Evolutionary conservation across 768 basidiomycete genomes (phyloP).

Genomic region (Hortiboletus flavorubellus): DNA sequence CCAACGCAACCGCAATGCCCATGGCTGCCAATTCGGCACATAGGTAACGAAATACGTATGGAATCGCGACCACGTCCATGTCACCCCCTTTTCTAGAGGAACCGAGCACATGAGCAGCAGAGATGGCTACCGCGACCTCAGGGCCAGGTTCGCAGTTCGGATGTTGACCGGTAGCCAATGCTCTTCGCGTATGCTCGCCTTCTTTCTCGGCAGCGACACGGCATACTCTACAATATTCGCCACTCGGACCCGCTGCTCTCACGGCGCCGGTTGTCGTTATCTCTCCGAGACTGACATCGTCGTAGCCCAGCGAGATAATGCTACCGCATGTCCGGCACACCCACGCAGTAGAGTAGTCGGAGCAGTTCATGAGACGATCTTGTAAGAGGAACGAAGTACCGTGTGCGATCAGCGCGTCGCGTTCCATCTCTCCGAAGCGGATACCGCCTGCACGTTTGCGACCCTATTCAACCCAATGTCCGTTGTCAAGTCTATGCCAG

Average conservation of each 20-base stretch:
- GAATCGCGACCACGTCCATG: slow-evolving; percentile 93
- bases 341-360: slow-evolving; percentile 99
- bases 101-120: slow-evolving; percentile 64
- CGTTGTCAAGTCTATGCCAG: slow-evolving; percentile 3
- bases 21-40: slow-evolving; percentile 97
- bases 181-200: slow-evolving; percentile 56
- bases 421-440: slow-evolving; percentile 99
- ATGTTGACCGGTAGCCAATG: slow-evolving; percentile 54
- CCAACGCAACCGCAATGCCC: slow-evolving; percentile 90
- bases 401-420: slow-evolving; percentile 97
- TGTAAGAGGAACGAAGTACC: slow-evolving; percentile 98
- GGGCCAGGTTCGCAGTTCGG: slow-evolving; percentile 38
- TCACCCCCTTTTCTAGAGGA: slow-evolving; percentile 64
- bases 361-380: slow-evolving; percentile 99
- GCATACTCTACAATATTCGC: slow-evolving; percentile 97
- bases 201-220: slow-evolving; percentile 65
- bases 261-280: slow-evolving; percentile 46
- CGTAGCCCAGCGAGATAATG: slow-evolving; percentile 93
- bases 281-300: slow-evolving; percentile 76
- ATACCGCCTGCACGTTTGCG: slow-evolving; percentile 98
- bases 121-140: slow-evolving; percentile 63
- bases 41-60: slow-evolving; percentile 91
- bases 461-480: slow-evolving; percentile 52
- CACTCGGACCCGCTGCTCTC: slow-evolving; percentile 67
- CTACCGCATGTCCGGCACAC: slow-evolving; percentile 96